Evolutionary conservation across 225 moss, liverwort and hornwort genomes (phyloP).

Genomic region (Neckera pumila): DNA sequence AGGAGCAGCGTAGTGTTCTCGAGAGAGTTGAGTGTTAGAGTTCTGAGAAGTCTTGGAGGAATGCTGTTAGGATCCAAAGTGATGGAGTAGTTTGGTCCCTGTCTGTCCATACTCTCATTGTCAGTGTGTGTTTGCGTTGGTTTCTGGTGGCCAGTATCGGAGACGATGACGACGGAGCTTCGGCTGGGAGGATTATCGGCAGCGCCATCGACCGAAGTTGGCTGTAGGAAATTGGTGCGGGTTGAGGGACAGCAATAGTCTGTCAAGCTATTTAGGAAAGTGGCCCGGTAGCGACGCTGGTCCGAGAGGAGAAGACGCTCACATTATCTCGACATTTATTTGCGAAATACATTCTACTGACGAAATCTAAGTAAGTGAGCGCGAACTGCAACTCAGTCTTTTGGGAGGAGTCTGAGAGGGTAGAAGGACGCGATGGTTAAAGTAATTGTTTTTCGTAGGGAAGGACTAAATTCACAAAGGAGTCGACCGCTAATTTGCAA

Average conservation of each 20-base stretch:
- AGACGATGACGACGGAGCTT: slow-evolving; percentile 43
- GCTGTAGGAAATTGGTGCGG: slow-evolving; percentile 25
- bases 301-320: not conserved
- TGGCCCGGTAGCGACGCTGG: not conserved
- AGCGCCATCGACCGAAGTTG: slow-evolving; percentile 6
- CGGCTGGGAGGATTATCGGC: not conserved
- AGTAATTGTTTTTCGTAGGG: not conserved
- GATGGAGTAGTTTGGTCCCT: not conserved
- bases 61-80: not conserved
- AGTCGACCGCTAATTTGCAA: not conserved
- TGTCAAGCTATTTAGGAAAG: not conserved
- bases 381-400: not conserved
- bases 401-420: not conserved
- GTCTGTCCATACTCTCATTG: slow-evolving; percentile 7
- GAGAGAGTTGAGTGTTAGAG: not conserved
- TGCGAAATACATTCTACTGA: not conserved
- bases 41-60: not conserved
- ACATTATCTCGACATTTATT: not conserved
- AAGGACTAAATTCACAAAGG: not conserved
- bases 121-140: slow-evolving; percentile 10
- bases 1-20: not conserved
- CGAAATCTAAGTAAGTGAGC: slow-evolving; percentile 24
- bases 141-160: slow-evolving; percentile 16
- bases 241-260: slow-evolving; percentile 19
- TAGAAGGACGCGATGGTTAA: not conserved